These are phyloP conservation scores for Trichopus zeylanicus DNA, from an alignment of 116 monocot species.

Conservation along the genomic window DNA sequence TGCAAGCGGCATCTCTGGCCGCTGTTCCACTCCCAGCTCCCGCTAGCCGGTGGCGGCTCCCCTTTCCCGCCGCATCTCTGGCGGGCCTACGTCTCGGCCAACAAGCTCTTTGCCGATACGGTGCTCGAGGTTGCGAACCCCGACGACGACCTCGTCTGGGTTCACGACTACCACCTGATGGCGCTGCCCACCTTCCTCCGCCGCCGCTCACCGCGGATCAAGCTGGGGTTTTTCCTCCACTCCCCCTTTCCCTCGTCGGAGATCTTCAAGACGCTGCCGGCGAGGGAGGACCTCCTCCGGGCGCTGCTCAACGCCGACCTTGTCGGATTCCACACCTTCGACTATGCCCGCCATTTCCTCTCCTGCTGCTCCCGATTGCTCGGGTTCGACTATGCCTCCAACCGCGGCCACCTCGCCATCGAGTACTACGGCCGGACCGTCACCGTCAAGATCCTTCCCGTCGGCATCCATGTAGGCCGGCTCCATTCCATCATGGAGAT, in stretches of 20 bases:
- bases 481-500: constrained; percentile 16
- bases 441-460: constrained; percentile 51
- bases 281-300: constrained; percentile 43
- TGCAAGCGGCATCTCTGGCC: constrained; percentile 78
- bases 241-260: constrained; percentile 68
- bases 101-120: constrained; percentile 41
- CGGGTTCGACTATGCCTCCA: constrained; percentile 10
- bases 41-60: constrained; percentile 33
- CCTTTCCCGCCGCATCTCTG: constrained; percentile 40
- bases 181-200: constrained; percentile 56
- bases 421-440: no score
- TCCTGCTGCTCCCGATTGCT: constrained; percentile 59
- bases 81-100: constrained; percentile 48
- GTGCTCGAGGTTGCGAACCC: constrained; percentile 34
- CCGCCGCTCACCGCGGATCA: constrained; percentile 25
- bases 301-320: constrained; percentile 62
- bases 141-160: constrained; percentile 54
- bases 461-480: constrained; percentile 51
- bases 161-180: constrained; percentile 67
- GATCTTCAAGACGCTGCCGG: constrained; percentile 52
- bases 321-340: constrained; percentile 80
- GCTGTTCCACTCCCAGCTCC: constrained; percentile 60
- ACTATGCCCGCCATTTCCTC: constrained; percentile 69
- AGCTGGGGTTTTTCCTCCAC: constrained; percentile 62
- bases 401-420: no score